Evolutionary conservation across 257 asterid genomes (phyloP).

Genomic region (Cinchona pubescens): DNA sequence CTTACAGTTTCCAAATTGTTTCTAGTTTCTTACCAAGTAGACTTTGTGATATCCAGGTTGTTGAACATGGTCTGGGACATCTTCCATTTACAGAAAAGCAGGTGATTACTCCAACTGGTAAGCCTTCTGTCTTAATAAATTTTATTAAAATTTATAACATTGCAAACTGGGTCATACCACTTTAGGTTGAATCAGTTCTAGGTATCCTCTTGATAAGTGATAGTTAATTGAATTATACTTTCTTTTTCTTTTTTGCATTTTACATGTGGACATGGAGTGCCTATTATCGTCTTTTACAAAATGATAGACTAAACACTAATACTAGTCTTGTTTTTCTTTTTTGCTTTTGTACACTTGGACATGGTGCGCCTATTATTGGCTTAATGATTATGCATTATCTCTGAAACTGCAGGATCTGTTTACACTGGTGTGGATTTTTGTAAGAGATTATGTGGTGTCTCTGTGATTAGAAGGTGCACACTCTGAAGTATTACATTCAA

Average conservation of each 20-base stretch:
- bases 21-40: slow-evolving; percentile 21
- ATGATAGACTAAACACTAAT: neutral
- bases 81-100: slow-evolving; percentile 97
- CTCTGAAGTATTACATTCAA: neutral
- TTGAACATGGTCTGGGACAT: slow-evolving; percentile 99
- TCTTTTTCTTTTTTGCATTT: no score
- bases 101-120: slow-evolving; percentile 96
- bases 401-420: slow-evolving; percentile 65
- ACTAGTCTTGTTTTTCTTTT: neutral
- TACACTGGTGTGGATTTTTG: slow-evolving; percentile 98
- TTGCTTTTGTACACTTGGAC: neutral
- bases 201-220: neutral
- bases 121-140: slow-evolving; percentile 20
- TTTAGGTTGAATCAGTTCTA: neutral
- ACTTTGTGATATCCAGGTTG: slow-evolving; percentile 57
- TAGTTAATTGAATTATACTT: neutral
- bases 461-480: slow-evolving; percentile 84
- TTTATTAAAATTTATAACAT: neutral
- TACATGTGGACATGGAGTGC: no score
- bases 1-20: neutral
- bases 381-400: neutral
- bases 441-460: slow-evolving; percentile 94
- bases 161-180: neutral
- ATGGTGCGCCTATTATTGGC: neutral
- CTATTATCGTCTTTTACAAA: no score